Conservation (phyloP, 352 stramenopile genomes). For the Globisporangium cylindrosporum region DNA sequence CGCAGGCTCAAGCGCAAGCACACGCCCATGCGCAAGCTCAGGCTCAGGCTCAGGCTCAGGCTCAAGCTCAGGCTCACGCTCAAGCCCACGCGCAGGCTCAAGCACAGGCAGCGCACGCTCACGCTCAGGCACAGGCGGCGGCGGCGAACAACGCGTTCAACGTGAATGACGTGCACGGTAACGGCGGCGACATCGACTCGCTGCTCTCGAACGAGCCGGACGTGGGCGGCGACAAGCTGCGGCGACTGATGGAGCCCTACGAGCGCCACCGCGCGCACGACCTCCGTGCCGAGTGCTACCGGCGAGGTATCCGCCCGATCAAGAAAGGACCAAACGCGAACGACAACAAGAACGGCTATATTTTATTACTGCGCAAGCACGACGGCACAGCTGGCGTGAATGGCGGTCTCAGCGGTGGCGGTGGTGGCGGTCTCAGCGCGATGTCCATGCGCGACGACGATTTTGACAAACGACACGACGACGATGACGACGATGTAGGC, state of each 20-base stretch:
- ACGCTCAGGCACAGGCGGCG: not conserved
- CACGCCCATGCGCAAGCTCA: not conserved
- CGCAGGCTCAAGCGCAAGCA: not conserved
- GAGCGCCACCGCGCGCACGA: conserved; percentile 73
- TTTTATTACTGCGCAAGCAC: conserved; percentile 61
- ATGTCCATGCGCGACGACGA: conserved; percentile 16
- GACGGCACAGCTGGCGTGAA: conserved; percentile 30
- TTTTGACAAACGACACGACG: conserved; percentile 14
- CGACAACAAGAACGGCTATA: conserved; percentile 84
- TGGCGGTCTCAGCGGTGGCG: conserved; percentile 10
- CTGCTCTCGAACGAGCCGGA: conserved; percentile 45
- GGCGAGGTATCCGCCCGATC: conserved; percentile 64
- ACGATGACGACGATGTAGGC: conserved; percentile 27
- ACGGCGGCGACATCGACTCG: conserved; percentile 62
- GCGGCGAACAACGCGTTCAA: conserved; percentile 11
- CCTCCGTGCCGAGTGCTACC: conserved; percentile 77
- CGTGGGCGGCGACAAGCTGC: conserved; percentile 30
- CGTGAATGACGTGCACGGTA: conserved; percentile 45
- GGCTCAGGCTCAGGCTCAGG: not conserved
- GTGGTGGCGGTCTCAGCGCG: not conserved
- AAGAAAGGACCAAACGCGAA: conserved; percentile 84
- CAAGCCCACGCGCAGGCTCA: conserved; percentile 1
- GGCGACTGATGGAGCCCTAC: conserved; percentile 62
- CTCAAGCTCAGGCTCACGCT: not conserved
- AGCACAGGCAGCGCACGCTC: not conserved